A percentile compares a stretch with the other conserved stretches of the same genome.
Conservation (phyloP, 495 filamentous ascomycete genomes). For the Endocarpon pusillum region DNA sequence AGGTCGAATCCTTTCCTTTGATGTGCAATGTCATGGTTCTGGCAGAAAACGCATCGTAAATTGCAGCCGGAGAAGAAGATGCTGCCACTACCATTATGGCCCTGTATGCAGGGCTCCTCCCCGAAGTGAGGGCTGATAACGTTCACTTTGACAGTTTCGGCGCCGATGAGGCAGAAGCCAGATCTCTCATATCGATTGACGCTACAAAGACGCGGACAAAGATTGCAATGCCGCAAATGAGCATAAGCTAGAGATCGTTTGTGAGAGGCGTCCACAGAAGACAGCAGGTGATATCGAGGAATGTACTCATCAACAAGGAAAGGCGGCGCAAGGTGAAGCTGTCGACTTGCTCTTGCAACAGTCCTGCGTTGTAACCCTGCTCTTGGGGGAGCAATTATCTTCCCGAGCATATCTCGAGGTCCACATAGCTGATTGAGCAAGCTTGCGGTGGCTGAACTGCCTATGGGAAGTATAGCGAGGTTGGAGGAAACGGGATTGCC, state of each 20-base stretch:
- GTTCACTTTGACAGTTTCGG: constrained; percentile 52
- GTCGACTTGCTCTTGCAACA: too few species aligned
- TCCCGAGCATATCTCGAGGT: too few species aligned
- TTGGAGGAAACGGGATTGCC: too few species aligned
- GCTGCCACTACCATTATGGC: constrained; percentile 52
- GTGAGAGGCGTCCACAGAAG: constrained; percentile 37
- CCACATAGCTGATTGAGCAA: too few species aligned
- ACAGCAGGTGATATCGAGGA: constrained; percentile 46
- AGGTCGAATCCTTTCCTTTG: constrained; percentile 54
- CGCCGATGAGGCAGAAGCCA: constrained; percentile 57
- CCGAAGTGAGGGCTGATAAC: constrained; percentile 47
- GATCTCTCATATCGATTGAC: constrained; percentile 58
- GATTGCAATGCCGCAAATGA: constrained; percentile 55
- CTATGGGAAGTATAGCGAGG: too few species aligned
- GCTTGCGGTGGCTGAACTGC: too few species aligned
- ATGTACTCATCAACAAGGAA: constrained; percentile 59
- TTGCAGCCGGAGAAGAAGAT: constrained; percentile 68
- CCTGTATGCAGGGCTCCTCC: constrained; percentile 59
- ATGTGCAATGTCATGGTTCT: constrained; percentile 68
- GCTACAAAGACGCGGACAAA: constrained; percentile 55
- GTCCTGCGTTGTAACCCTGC: too few species aligned
- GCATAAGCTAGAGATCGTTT: constrained; percentile 51
- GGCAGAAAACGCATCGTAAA: constrained; percentile 64
- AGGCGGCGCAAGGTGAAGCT: constrained; percentile 59
- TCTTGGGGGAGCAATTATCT: too few species aligned